Conservation (phyloP, 2,329 filamentous ascomycete species). For the Lachnellula subtilissima region DNA sequence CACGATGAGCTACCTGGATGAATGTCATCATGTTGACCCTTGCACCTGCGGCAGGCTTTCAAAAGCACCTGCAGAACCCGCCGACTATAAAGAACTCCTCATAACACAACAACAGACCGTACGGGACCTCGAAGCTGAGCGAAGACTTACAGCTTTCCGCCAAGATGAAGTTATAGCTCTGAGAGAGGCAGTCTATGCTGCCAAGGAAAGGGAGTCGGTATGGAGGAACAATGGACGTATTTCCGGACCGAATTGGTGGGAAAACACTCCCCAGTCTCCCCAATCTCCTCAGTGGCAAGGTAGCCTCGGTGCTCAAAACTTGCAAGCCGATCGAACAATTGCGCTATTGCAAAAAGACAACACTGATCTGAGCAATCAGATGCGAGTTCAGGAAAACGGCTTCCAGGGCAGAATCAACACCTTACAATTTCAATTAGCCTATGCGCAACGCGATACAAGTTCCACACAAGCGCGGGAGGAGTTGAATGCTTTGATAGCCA, state of each 20-base stretch:
- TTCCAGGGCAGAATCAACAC: neutral
- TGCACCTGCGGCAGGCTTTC: neutral
- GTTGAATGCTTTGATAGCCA: neutral
- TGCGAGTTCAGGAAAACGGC: neutral
- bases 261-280: neutral
- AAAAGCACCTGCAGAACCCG: neutral
- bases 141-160: no score
- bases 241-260: neutral
- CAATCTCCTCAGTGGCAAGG: neutral
- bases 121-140: no score
- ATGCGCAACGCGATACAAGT: neutral
- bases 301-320: neutral
- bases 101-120: neutral
- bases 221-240: no score
- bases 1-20: neutral
- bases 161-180: no score
- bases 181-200: no score
- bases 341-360: neutral
- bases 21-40: slow-evolving; percentile 1
- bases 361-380: neutral
- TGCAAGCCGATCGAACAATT: neutral
- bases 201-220: no score
- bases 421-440: neutral
- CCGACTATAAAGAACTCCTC: neutral
- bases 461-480: neutral